Conservation (phyloP, 768 basidiomycete species). For the Scleroderma bovista region DNA sequence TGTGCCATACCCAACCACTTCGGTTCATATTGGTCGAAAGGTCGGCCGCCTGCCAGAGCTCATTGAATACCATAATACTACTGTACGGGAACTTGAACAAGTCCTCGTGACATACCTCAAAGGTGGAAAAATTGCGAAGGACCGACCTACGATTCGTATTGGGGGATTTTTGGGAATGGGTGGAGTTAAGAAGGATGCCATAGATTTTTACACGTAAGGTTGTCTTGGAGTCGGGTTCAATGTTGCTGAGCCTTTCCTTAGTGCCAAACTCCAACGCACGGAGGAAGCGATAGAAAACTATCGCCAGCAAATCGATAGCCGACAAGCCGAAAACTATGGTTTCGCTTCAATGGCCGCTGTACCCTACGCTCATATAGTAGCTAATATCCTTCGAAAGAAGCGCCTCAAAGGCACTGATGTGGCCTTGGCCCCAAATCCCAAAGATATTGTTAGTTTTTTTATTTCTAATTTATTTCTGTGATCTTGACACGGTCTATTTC, state of each 20-base stretch:
- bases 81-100: conserved; percentile 90
- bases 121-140: conserved; percentile 69
- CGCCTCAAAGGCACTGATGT: conserved; percentile 69
- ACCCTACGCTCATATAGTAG: conserved; percentile 84
- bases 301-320: conserved; percentile 64
- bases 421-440: conserved; percentile 78
- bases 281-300: conserved; percentile 71
- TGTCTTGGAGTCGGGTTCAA: not conserved
- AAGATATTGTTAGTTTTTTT: conserved; percentile 62
- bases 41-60: conserved; percentile 87
- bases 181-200: conserved; percentile 83
- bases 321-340: conserved; percentile 84
- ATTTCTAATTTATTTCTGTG: not conserved
- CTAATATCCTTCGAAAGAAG: conserved; percentile 61
- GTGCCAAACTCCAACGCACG: conserved; percentile 49
- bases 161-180: conserved; percentile 82
- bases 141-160: conserved; percentile 73
- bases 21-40: conserved; percentile 82
- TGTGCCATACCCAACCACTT: conserved; percentile 87
- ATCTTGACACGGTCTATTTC: not conserved
- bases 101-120: conserved; percentile 89
- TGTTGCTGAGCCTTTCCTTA: conserved; percentile 15
- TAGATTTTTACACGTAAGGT: conserved; percentile 85
- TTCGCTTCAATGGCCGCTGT: conserved; percentile 89
- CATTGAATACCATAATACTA: conserved; percentile 87